These are phyloP conservation scores for Pseudonitzschia multistriata DNA, from an alignment of 108 stramenopile species.

Conservation along the genomic window DNA sequence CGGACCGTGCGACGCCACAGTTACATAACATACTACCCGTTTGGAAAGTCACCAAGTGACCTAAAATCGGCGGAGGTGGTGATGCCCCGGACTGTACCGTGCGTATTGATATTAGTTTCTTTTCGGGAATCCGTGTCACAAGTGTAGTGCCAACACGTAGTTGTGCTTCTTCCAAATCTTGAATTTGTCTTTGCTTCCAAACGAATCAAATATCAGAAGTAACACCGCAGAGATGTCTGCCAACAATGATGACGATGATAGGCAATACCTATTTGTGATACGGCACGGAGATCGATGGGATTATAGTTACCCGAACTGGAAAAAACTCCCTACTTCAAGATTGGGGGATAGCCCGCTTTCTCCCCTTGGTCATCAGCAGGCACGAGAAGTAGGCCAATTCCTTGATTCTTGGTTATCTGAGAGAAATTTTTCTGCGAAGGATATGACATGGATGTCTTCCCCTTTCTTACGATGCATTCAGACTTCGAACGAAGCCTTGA, in stretches of 20 bases:
- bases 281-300: conserved; percentile 88
- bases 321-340: conserved; percentile 28
- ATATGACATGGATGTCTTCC: conserved; percentile 54
- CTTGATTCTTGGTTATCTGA: conserved; percentile 38
- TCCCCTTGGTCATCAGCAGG: conserved; percentile 71
- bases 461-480: conserved; percentile 61
- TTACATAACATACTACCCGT: too few species aligned
- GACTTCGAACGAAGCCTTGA: conserved; percentile 48
- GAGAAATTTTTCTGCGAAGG: conserved; percentile 22
- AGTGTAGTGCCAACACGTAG: too few species aligned
- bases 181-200: too few species aligned
- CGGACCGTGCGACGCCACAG: too few species aligned
- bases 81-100: too few species aligned
- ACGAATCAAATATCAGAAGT: not conserved
- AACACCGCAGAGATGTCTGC: not conserved
- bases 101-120: too few species aligned
- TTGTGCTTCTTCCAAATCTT: too few species aligned
- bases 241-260: conserved; percentile 7
- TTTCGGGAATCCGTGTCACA: too few species aligned
- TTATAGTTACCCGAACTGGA: conserved; percentile 59
- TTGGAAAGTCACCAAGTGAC: too few species aligned
- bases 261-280: conserved; percentile 55
- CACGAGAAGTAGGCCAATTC: conserved; percentile 61
- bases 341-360: conserved; percentile 66
- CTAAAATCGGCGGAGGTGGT: too few species aligned